A percentile compares a stretch with the other conserved stretches of the same genome.
These are phyloP conservation scores for Trichoderma atroviride DNA, from an alignment of 2,329 filamentous ascomycete genomes.

Conservation along the genomic window DNA sequence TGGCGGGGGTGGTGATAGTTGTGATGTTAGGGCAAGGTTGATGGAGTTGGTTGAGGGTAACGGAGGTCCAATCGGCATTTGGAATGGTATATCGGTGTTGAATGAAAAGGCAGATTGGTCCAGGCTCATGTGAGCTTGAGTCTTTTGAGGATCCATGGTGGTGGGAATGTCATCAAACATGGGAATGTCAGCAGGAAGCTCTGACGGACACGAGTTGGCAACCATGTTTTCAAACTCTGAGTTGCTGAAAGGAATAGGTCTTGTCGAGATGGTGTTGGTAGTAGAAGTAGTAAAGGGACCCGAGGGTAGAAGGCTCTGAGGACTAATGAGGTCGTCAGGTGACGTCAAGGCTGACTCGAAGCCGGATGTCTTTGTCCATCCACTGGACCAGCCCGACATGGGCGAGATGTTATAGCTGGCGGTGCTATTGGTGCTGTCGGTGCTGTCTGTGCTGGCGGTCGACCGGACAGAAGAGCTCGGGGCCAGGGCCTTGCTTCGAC, in stretches of 20 bases:
- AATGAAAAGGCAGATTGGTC: slow-evolving; percentile 45
- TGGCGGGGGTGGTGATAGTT: slow-evolving; percentile 28
- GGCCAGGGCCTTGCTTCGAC: slow-evolving; percentile 48
- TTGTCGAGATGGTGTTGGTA: slow-evolving; percentile 28
- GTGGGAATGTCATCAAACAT: slow-evolving; percentile 37
- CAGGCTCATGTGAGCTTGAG: slow-evolving; percentile 32
- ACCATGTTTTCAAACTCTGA: slow-evolving; percentile 36
- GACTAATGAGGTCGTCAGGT: slow-evolving; percentile 46
- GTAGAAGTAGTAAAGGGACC: slow-evolving; percentile 28
- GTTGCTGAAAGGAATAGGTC: slow-evolving; percentile 33
- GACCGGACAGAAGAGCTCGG: slow-evolving; percentile 54
- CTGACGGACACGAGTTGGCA: slow-evolving; percentile 41
- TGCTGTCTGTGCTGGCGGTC: slow-evolving; percentile 46
- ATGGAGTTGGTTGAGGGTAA: slow-evolving; percentile 32
- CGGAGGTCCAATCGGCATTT: slow-evolving; percentile 42
- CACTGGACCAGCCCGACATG: slow-evolving; percentile 46
- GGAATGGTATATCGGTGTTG: slow-evolving; percentile 39
- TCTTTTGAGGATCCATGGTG: slow-evolving; percentile 35
- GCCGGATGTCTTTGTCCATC: slow-evolving; percentile 46
- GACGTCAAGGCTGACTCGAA: slow-evolving; percentile 51
- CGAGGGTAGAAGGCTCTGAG: slow-evolving; percentile 37
- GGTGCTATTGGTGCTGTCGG: slow-evolving; percentile 42
- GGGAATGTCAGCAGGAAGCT: slow-evolving; percentile 49
- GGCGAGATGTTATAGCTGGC: slow-evolving; percentile 51
- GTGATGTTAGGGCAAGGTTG: slow-evolving; percentile 34